Conservation (phyloP, 768 basidiomycete species). For the Tulasnella sp. region DNA sequence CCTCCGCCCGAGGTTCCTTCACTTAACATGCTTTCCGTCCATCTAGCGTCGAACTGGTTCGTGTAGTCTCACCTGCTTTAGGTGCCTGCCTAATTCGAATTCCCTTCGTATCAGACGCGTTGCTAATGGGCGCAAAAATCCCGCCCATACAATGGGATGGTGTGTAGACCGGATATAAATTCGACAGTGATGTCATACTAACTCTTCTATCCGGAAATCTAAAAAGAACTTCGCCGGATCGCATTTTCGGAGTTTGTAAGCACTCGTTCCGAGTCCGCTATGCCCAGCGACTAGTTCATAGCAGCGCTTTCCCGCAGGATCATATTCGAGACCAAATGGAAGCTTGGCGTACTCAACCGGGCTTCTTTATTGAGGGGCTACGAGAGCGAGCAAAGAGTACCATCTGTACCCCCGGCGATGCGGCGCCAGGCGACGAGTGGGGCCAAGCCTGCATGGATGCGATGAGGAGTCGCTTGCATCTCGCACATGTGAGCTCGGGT, state of each 20-base stretch:
- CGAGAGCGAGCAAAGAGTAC: neutral
- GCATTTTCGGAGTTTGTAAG: neutral
- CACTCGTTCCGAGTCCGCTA: neutral
- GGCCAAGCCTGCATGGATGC: neutral
- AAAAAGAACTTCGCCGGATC: conserved; percentile 12
- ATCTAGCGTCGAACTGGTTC: neutral
- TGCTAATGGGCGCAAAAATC: neutral
- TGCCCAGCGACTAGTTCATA: neutral
- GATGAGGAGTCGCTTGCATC: conserved; percentile 5
- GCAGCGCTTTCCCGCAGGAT: no score
- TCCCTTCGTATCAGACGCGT: neutral
- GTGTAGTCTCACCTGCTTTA: no score
- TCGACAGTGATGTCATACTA: no score
- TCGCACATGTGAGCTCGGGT: neutral
- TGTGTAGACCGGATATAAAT: no score
- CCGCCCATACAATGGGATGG: neutral
- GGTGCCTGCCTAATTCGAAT: neutral
- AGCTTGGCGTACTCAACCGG: neutral
- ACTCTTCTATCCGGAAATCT: no score
- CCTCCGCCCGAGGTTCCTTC: neutral
- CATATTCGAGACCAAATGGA: conserved; percentile 13
- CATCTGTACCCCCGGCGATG: neutral
- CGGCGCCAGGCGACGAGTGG: neutral
- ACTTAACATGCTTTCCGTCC: neutral
- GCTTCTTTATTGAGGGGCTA: neutral